Base-by-base conservation (phyloP, 495 filamentous ascomycete genomes). In the Tuber melanosporum region DNA sequence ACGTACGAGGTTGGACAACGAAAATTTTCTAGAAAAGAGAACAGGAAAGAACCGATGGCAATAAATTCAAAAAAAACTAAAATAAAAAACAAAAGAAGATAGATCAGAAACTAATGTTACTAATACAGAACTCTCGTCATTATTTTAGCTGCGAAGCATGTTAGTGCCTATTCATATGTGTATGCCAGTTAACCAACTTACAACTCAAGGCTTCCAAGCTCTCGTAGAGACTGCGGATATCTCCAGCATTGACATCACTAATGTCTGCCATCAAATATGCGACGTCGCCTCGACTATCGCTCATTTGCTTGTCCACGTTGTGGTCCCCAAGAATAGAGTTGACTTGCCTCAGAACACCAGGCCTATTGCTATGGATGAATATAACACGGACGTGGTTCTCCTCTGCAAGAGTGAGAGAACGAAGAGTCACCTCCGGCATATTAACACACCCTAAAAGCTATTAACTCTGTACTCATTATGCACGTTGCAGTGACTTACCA, bases 261-360 rank as follows among this genome's bases (percentile, higher is more conserved):
- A 99, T 92, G 86, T 99, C 95, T 32, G 95, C 95, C 94, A 99
- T 97, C 76, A 98, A 86, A 84, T 98, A 99, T 42, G 95, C 95
- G 85, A 92, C 92, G 84, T 98, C 94, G 77, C 93, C 95, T 86
- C 91, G 90, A 86, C 91, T 95, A 83, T 98, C 95, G 52, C 93
- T 95, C 86, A 94, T 97, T 84, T 99, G 95, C 86, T 97, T 98
- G 84, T 98, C 95, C 77, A 99, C 94, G 83, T 99, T 99, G 86
- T 99, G 94, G 76, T 95, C 90, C 26, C 90, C 92, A 77, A 98
- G 89, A 73, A 98, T 92, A 82, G 94, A 91, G 86, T 98, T 99
- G 66, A 99, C 93, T 87, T 91, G 93, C 74, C 92, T 89, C 84
- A 99, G 87, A 75, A 99, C 95, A 86, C 95, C 95, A 39, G 95